Conservation (phyloP, 2,329 filamentous ascomycete genomes). For the Chaetothyriales sp. region DNA sequence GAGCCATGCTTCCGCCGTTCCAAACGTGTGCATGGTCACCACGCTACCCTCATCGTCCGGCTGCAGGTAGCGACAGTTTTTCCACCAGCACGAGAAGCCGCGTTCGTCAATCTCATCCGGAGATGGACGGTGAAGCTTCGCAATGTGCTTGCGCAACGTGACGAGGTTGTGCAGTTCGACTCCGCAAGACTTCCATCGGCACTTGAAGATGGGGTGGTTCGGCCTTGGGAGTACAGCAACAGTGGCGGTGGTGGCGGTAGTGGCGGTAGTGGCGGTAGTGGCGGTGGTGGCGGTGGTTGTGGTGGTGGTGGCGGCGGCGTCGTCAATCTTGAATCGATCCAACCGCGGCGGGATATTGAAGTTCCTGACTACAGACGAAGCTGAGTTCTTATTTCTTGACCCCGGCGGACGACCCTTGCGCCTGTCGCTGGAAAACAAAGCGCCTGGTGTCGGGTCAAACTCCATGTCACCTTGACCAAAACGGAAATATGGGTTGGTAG, state of each 20-base stretch:
- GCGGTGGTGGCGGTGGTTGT: too few species aligned
- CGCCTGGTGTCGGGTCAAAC: too few species aligned
- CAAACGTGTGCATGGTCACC: conserved; percentile 22
- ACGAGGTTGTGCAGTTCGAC: conserved; percentile 49
- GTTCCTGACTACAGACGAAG: conserved; percentile 3
- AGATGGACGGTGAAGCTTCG: conserved; percentile 38
- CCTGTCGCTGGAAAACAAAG: conserved; percentile 5
- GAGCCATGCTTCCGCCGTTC: conserved; percentile 30
- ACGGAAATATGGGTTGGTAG: too few species aligned
- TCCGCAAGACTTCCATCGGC: conserved; percentile 44
- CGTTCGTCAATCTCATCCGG: conserved; percentile 8
- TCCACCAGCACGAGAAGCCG: conserved; percentile 22
- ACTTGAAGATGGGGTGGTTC: conserved; percentile 32
- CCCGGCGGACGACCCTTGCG: conserved; percentile 21
- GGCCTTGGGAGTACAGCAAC: conserved; percentile 2
- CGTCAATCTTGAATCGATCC: neutral
- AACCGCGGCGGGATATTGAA: neutral
- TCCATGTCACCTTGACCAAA: too few species aligned
- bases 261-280: neutral
- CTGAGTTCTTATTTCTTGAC: conserved; percentile 20
- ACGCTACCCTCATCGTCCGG: conserved; percentile 19
- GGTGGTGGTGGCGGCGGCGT: neutral
- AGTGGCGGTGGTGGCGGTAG: conserved; percentile 2
- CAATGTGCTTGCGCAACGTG: conserved; percentile 45
- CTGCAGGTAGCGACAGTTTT: conserved; percentile 19